phyloP scores from a whole-genome alignment of 768 basidiomycete genomes.

The Rhizopogon roseolus region DNA sequence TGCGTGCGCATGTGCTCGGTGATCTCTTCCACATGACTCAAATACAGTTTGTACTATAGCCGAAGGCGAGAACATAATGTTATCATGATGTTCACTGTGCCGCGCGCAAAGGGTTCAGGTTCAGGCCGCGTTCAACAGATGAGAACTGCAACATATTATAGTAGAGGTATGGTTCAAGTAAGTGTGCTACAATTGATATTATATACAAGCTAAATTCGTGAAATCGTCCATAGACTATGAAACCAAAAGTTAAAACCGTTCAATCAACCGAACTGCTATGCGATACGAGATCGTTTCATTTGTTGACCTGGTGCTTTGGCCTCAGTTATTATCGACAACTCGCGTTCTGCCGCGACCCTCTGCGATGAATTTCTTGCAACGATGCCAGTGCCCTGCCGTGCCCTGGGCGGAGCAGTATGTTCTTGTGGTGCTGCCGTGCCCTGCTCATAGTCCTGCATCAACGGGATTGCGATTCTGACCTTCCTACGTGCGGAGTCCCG shows the following conservation, averaged over 20 bases:
- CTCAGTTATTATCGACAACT: not conserved
- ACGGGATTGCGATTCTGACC: slow-evolving; percentile 15
- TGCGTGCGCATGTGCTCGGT: no score
- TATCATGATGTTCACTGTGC: no score
- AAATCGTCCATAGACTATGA: not conserved
- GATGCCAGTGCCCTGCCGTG: not conserved
- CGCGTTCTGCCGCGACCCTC: not conserved
- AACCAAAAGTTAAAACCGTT: not conserved
- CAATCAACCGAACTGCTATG: not conserved
- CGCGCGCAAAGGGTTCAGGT: no score
- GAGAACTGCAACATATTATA: not conserved
- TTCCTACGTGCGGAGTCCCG: slow-evolving; percentile 8
- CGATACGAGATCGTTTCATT: not conserved
- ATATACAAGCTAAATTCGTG: not conserved
- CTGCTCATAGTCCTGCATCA: slow-evolving; percentile 2
- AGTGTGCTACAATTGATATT: not conserved
- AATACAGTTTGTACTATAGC: no score
- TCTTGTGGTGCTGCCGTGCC: not conserved
- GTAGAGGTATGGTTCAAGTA: not conserved
- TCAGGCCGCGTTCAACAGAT: no score
- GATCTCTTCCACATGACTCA: no score
- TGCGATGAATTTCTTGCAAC: not conserved
- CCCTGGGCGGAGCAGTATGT: not conserved
- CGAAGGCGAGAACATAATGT: no score
- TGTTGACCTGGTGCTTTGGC: not conserved